Base-by-base conservation (phyloP, 345 rosid genomes). In the Euclidium syriacum region DNA sequence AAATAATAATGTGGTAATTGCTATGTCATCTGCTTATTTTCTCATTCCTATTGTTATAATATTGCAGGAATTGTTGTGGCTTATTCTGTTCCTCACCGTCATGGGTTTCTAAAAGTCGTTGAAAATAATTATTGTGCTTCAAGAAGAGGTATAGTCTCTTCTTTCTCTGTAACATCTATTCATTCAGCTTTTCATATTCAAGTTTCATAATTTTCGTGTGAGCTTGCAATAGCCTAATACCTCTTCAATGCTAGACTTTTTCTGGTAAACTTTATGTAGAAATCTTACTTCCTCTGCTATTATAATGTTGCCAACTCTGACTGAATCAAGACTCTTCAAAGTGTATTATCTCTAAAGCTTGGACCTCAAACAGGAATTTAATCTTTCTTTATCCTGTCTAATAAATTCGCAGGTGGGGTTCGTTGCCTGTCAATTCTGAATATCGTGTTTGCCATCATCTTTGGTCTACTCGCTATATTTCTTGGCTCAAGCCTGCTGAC, bases 121-220 rank as follows among this genome's bases (percentile, higher is more conserved):
- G 98, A 89, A 58, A 92, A 92, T 71, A 85, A 80, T 71, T 92
- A 79, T 74, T 91, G 98, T 72, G 86, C 96, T 58, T 91, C 98
- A n/a, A 83, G 78, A 80, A 80, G 92, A 73, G 96, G 98, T 86
- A 71, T 63, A 62, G 40, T 40, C 30, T 56, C 38, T 26, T 39
- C 57, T 70, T 27, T 34, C 33, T 56, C 49, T 26, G 32, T 34
- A 50, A 11, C 22, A 7, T 23, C 33, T 61, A 35, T 61, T 34
- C 19, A 35, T 61, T 34, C 19, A 3, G 43, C 35, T 47, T 63
- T 48, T 33, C 42, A 47, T 27, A 7, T 41, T 10, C 47, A 18
- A 23, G 3, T 10, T 44, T 52, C 38, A 34, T 30, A 36, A 15
- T 11, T 27, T 12, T 26, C 40, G 39, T 56, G 2, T 20, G 1